Conservation (phyloP, 768 basidiomycete genomes). For the Leccinum rimulosum region DNA sequence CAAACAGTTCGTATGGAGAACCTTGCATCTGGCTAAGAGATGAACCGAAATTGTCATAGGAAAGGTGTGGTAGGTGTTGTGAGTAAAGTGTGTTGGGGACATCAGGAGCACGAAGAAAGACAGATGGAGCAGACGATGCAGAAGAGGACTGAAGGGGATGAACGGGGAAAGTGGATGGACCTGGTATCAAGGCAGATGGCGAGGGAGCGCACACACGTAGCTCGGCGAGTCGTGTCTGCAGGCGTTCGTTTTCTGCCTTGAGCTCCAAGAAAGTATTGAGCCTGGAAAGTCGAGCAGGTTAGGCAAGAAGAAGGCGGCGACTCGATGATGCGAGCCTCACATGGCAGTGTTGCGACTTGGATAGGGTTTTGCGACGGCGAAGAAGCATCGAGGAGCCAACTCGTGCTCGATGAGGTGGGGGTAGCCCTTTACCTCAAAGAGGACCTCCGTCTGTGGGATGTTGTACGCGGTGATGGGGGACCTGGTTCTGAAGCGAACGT, state of each 20-base stretch:
- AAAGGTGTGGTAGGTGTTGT: conserved; percentile 4
- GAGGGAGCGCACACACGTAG: conserved; percentile 32
- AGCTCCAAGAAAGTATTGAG: conserved; percentile 76
- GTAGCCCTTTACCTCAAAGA: conserved; percentile 72
- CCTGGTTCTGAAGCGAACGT: conserved; percentile 59
- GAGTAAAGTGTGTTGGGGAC: conserved; percentile 16
- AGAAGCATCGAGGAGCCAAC: conserved; percentile 56
- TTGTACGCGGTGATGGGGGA: conserved; percentile 25
- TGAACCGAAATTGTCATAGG: conserved; percentile 19
- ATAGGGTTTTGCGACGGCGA: conserved; percentile 74
- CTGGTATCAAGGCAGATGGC: conserved; percentile 13
- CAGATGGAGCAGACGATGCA: conserved; percentile 20
- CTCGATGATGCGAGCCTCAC: conserved; percentile 36
- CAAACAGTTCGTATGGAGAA: conserved; percentile 20
- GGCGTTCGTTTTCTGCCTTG: conserved; percentile 81
- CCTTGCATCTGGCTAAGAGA: conserved; percentile 11
- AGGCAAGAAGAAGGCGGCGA: neutral
- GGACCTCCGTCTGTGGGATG: conserved; percentile 42
- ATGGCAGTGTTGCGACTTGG: conserved; percentile 70
- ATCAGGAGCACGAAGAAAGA: conserved; percentile 12
- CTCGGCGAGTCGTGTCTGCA: conserved; percentile 59
- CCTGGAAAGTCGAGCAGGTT: conserved; percentile 37
- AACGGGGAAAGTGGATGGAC: conserved; percentile 23
- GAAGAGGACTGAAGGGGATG: conserved; percentile 27
- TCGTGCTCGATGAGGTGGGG: conserved; percentile 47